phyloP scores from a whole-genome alignment of 352 stramenopile genomes.

The Halophytophthora polymorphica region DNA sequence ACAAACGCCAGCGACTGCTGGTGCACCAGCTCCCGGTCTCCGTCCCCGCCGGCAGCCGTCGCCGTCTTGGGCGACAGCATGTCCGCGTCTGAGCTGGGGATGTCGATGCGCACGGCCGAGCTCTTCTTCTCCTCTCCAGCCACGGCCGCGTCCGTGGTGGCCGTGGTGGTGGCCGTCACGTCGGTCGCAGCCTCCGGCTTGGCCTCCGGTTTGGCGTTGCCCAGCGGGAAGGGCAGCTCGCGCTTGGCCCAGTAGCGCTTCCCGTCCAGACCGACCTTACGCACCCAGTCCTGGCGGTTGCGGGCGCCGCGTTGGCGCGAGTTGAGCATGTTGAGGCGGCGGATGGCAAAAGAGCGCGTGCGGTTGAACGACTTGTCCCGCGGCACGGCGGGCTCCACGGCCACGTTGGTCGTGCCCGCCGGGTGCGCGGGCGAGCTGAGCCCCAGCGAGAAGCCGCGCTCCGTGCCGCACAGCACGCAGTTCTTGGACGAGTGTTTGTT shows the following conservation, averaged over 20 bases:
- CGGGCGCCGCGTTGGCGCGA: slow-evolving; percentile 71
- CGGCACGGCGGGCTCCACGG: slow-evolving; percentile 38
- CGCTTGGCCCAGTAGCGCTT: slow-evolving; percentile 84
- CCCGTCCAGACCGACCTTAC: slow-evolving; percentile 75
- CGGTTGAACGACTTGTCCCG: slow-evolving; percentile 79
- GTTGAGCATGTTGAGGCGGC: slow-evolving; percentile 87
- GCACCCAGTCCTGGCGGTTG: slow-evolving; percentile 83
- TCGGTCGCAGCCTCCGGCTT: slow-evolving; percentile 3
- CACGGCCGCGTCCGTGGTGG: slow-evolving; percentile 27
- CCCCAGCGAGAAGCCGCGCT: slow-evolving; percentile 75
- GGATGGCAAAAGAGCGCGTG: slow-evolving; percentile 82
- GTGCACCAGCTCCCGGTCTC: slow-evolving; percentile 68
- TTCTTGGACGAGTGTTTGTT: slow-evolving; percentile 78
- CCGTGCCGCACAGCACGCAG: slow-evolving; percentile 80
- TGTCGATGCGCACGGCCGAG: slow-evolving; percentile 21
- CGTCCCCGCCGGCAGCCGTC: slow-evolving; percentile 4
- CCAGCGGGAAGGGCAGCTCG: slow-evolving; percentile 51
- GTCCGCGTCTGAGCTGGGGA: slow-evolving; percentile 23
- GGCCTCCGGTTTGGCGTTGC: slow-evolving; percentile 26
- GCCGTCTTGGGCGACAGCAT: slow-evolving; percentile 38
- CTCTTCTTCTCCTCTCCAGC: too few species aligned
- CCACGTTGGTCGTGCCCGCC: slow-evolving; percentile 24
- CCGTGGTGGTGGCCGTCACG: slow-evolving; percentile 39
- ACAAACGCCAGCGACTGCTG: slow-evolving; percentile 85
- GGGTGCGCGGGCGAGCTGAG: slow-evolving; percentile 43